A percentile compares a stretch with the other conserved stretches of the same genome.
These are phyloP conservation scores for Sedum album DNA, from an alignment of 164 flowering plant species.

Conservation along the genomic window DNA sequence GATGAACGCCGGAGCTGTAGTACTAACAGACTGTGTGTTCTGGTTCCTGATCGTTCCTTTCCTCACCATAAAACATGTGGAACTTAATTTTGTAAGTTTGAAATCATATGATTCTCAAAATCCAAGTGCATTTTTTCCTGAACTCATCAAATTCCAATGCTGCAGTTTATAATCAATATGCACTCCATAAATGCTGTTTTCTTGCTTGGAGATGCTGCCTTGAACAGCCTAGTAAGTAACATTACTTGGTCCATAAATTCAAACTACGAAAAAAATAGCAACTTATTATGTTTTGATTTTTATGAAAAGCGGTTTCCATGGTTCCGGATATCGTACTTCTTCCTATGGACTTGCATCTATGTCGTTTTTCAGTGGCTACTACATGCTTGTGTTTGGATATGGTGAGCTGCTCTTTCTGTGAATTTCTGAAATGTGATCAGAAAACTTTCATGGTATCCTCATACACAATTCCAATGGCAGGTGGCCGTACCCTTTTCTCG, in stretches of 20 bases:
- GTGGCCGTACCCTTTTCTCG: constrained; percentile 11
- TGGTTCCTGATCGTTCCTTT: constrained; percentile 8
- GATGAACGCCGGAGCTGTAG: constrained; percentile 10
- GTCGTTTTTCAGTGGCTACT: constrained; percentile 8
- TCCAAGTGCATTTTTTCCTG: background rate
- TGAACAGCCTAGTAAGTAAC: constrained; percentile 5
- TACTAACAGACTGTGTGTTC: constrained; percentile 7
- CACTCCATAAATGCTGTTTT: constrained; percentile 11
- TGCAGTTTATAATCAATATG: constrained; percentile 1
- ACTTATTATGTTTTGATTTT: background rate
- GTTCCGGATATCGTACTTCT: constrained; percentile 8
- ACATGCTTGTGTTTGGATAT: constrained; percentile 7
- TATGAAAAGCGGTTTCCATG: constrained; percentile 2
- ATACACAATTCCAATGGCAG: background rate
- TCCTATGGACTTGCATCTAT: constrained; percentile 6
- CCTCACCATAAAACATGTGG: background rate
- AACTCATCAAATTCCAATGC: background rate
- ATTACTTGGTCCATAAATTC: background rate
- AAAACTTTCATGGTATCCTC: background rate
- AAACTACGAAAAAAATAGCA: background rate
- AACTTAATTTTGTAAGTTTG: constrained; percentile 7
- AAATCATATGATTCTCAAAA: background rate
- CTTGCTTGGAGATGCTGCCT: constrained; percentile 5
- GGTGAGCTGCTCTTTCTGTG: background rate
- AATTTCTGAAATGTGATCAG: background rate